Evolutionary conservation across 78 protist genomes (phyloP).

Genomic region (Cavenderia fasciculata): DNA sequence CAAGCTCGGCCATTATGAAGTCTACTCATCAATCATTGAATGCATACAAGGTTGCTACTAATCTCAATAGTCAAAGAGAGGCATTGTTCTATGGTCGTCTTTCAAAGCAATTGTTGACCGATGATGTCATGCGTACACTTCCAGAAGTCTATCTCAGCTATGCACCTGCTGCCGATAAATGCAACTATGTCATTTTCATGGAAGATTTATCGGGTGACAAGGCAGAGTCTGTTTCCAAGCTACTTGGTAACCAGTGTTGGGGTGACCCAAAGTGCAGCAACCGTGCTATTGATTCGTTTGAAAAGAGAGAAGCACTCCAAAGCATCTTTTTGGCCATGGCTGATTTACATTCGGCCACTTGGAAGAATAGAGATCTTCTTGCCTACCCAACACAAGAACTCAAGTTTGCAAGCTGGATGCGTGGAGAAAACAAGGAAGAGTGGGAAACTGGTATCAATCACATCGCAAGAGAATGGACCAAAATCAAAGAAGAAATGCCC

Average conservation of each 20-base stretch:
- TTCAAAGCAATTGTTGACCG: too few relatives aligned
- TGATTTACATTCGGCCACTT: neutral
- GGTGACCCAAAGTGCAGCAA: neutral
- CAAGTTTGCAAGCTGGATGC: neutral
- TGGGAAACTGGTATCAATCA: neutral
- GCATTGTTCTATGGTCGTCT: too few relatives aligned
- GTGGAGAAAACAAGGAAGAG: neutral
- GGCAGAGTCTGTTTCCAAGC: neutral
- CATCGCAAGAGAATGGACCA: neutral
- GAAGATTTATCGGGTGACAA: neutral
- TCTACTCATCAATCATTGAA: too few relatives aligned
- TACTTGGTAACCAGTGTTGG: constrained; percentile 4
- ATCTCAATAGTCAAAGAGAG: too few relatives aligned
- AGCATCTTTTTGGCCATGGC: neutral
- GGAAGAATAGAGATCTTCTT: neutral
- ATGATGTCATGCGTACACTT: too few relatives aligned
- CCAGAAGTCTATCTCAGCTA: too few relatives aligned
- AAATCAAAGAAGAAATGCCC: neutral
- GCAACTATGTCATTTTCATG: neutral
- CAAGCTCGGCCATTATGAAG: too few relatives aligned
- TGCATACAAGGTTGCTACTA: too few relatives aligned
- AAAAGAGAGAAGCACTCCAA: neutral
- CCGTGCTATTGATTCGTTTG: neutral
- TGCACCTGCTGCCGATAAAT: neutral
- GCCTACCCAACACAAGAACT: neutral